Base-by-base conservation (phyloP, 2,329 filamentous ascomycete species). In the Bipolaris bicolor region DNA sequence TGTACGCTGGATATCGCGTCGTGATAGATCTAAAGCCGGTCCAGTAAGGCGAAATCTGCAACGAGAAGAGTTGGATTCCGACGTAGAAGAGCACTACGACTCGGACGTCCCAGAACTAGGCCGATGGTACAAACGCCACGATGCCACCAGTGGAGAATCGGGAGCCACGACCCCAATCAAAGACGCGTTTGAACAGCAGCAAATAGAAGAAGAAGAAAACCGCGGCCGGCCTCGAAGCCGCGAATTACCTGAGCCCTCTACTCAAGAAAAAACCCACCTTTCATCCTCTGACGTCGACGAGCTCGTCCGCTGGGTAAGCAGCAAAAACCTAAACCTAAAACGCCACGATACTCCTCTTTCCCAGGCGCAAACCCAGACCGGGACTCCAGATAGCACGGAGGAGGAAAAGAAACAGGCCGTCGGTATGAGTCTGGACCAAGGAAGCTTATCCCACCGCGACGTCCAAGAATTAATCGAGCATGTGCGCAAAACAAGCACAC, bases 81-180 rank as follows among this genome's bases (percentile, higher is more conserved):
- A 60, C 9, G 31, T 48, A 26, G 48, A 46, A 24, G 29, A 55
- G 16, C 49, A 57, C 43, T 62, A 64, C 20, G 62, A 68, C n/a
- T 69, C 66, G 1, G 66, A 71, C n/a, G 55, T 66, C 1, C 62
- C 66, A 3, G 68, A 71, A 24, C 52, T 71, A 15, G 62, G 60
- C 10, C 54, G 65, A 15, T 67, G 66, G 64, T 54, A 62, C 41
- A 61, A 54, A 39, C 64, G 63, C 2, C 49, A 62, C n/a, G 67
- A 71, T 16, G 57, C 51, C 7, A 69, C 68, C 13, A 72, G 67
- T 26, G 69, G 68, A 5, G 64, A 70, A 36, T 71, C 68, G 2
- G 51, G 24, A 46, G 52, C 46, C 7, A 55, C 29, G 5, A 46
- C 44, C 4, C 52, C 62, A 1, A 40, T 56, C 9, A 54, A 51